Evolutionary conservation across 352 stramenopile species (phyloP).

Genomic region (Phytophthora crassamura): DNA sequence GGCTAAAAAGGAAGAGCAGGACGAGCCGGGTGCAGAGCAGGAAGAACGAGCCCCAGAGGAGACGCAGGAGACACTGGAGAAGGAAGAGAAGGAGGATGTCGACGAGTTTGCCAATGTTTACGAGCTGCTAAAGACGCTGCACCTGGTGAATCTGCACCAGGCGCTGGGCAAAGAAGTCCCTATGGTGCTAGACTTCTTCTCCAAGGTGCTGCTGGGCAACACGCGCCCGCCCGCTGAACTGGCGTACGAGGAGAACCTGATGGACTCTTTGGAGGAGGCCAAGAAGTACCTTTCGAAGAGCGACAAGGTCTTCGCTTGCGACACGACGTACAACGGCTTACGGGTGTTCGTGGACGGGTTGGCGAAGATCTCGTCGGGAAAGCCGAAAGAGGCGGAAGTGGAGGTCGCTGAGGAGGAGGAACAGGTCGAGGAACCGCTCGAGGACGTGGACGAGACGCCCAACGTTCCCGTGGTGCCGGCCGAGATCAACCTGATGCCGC

Average conservation of each 20-base stretch:
- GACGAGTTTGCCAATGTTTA: slow-evolving; percentile 63
- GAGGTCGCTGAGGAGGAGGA: background rate
- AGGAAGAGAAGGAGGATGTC: slow-evolving; percentile 8
- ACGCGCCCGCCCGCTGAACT: slow-evolving; percentile 79
- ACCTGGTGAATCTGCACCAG: slow-evolving; percentile 81
- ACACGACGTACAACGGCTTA: slow-evolving; percentile 73
- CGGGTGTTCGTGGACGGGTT: slow-evolving; percentile 67
- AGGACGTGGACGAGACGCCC: slow-evolving; percentile 11
- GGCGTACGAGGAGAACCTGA: slow-evolving; percentile 80
- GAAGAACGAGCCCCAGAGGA: slow-evolving; percentile 6
- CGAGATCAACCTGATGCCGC: slow-evolving; percentile 54
- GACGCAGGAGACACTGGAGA: slow-evolving; percentile 1
- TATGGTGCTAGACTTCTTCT: slow-evolving; percentile 86
- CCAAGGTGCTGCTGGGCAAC: slow-evolving; percentile 83
- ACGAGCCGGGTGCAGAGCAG: slow-evolving; percentile 19
- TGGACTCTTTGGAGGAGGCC: slow-evolving; percentile 79
- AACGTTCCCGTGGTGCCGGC: slow-evolving; percentile 31
- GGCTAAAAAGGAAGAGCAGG: background rate
- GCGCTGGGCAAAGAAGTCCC: slow-evolving; percentile 76
- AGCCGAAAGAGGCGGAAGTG: slow-evolving; percentile 4
- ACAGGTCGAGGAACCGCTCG: slow-evolving; percentile 17
- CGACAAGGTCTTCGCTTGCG: slow-evolving; percentile 77
- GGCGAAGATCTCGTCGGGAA: slow-evolving; percentile 26
- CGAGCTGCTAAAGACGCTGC: slow-evolving; percentile 79
- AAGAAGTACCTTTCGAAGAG: slow-evolving; percentile 73